Base-by-base conservation (phyloP, 805 yeast species). In the Jamesozyma gamospora region DNA sequence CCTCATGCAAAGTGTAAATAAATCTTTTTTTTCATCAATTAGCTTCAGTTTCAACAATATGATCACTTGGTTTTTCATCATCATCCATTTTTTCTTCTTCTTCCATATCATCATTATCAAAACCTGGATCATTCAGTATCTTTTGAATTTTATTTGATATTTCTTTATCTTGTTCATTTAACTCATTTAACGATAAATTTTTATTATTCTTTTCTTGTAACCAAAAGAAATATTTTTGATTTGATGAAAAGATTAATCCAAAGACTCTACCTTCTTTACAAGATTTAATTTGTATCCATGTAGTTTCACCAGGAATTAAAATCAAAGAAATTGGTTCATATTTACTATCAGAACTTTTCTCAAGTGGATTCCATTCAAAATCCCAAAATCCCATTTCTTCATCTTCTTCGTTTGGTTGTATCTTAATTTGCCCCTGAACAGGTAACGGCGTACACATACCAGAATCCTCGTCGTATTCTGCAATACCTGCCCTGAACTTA, bases 251-350 rank as follows among this genome's bases (percentile, higher is more conserved):
- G 38, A 77, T 71, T 58, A 81, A 65, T 26, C 79, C 77, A 49
- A 77, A 79, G 16, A 85, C 84, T 43, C 95, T 69, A 19, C 95
- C 95, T 2, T 82, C 75, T 34, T 64, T 69, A 58, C 92, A 80
- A 12, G 86, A 75, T 38, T 68, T 63, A 32, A 83, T 77, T 35
- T 72, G 81, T 41, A 74, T 71, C 76, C 87, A 82, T 35, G 77
- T 72, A 35, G 85, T 88, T 50, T 85, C 95, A 7, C 94, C 94
- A 0, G 94, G 92, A 47, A 85, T 78, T 35, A 86, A 71, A 51
- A 83, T 70, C 46, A 83, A 67, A 36, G 65, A 70, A 18, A 57
- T 50, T n/a, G 58, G 46, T 13, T 45, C 50, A 14, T 46, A 35
- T 25, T 45, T 45, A n/a, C 52, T 50, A 32, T 59, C 55, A 27